Evolutionary conservation across 2,329 filamentous ascomycete species (phyloP).

Genomic region (Ambrosiella xylebori): DNA sequence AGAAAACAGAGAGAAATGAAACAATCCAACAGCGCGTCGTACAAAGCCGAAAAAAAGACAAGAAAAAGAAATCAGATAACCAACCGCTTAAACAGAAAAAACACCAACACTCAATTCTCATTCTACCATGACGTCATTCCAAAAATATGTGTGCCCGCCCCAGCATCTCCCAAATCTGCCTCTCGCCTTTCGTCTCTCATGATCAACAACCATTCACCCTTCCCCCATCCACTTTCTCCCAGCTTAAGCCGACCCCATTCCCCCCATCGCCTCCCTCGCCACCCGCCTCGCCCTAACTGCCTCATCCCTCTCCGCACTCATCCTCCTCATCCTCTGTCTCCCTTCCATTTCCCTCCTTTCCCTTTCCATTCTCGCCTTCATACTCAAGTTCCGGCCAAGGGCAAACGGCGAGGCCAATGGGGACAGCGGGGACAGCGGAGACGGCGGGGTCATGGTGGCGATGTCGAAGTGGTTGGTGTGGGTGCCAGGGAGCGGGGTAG

Average conservation of each 20-base stretch:
- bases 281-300: conserved; percentile 6
- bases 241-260: not conserved
- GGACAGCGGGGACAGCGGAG: not conserved
- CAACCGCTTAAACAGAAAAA: too few species aligned
- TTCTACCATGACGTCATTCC: too few species aligned
- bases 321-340: conserved; percentile 3
- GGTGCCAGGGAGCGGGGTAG: conserved; percentile 6
- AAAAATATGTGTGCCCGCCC: too few species aligned
- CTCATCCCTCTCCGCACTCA: conserved; percentile 1
- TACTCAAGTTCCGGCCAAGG: conserved; percentile 1
- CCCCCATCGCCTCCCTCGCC: not conserved
- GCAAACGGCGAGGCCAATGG: not conserved
- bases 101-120: too few species aligned
- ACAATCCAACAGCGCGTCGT: too few species aligned
- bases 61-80: too few species aligned
- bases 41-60: too few species aligned
- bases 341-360: conserved; percentile 5
- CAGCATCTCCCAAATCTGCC: too few species aligned
- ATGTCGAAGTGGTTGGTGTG: conserved; percentile 9
- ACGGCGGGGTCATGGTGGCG: conserved; percentile 5
- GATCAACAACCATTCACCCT: too few species aligned
- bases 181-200: too few species aligned
- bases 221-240: not conserved
- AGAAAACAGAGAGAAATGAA: too few species aligned
- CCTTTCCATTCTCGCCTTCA: conserved; percentile 1